phyloP scores from a whole-genome alignment of 768 basidiomycete genomes.

The Mycena maculata region DNA sequence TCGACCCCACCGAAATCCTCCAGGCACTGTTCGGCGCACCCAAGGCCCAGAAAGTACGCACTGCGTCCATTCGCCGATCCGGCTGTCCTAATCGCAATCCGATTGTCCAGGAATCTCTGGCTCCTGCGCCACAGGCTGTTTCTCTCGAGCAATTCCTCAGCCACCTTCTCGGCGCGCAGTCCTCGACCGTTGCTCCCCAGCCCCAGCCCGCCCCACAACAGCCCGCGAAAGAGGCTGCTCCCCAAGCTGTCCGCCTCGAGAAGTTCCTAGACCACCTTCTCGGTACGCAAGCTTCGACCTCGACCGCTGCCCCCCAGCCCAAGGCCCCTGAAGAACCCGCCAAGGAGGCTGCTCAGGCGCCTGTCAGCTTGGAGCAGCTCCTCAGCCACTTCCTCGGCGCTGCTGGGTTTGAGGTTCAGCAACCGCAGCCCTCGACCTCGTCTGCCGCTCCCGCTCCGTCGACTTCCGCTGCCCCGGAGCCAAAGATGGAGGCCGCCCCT shows the following conservation, averaged over 20 bases:
- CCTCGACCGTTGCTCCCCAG: neutral
- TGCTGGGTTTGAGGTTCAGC: constrained; percentile 9
- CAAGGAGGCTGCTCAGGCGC: constrained; percentile 17
- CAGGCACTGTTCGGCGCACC: neutral
- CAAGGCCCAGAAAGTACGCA: constrained; percentile 19
- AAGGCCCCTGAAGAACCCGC: neutral
- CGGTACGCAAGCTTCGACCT: neutral
- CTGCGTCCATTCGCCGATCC: neutral
- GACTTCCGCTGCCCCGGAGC: too few relatives aligned
- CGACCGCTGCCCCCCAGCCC: neutral
- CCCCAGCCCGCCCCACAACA: neutral
- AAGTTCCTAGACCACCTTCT: constrained; percentile 16
- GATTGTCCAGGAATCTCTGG: neutral
- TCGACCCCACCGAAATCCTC: neutral
- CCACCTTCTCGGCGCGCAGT: constrained; percentile 5
- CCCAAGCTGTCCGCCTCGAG: neutral
- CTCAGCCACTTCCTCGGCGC: constrained; percentile 30
- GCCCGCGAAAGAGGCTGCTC: neutral
- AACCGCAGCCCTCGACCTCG: constrained; percentile 9
- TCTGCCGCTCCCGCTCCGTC: too few relatives aligned
- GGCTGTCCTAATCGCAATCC: neutral
- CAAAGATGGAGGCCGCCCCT: constrained; percentile 8
- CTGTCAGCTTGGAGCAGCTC: constrained; percentile 27
- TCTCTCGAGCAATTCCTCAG: constrained; percentile 6
- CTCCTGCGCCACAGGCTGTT: neutral